phyloP scores from a whole-genome alignment of 2,329 filamentous ascomycete species.

The Phialophora verrucosa region DNA sequence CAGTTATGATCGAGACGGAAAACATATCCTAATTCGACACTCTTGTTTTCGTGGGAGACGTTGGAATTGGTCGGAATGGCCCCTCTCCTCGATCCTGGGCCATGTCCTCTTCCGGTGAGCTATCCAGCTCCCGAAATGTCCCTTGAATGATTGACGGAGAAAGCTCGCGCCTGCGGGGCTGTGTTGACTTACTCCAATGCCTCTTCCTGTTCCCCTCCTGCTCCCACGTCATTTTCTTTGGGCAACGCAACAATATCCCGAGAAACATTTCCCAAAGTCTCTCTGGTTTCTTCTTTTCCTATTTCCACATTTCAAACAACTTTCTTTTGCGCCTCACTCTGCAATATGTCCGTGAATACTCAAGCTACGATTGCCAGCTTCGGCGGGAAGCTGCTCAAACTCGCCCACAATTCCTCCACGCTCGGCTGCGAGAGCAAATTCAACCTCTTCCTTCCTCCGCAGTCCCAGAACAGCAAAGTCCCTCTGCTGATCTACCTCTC shows the following conservation, averaged over 20 bases:
- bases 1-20: conserved; percentile 19
- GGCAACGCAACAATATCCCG: conserved; percentile 3
- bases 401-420: conserved; percentile 78
- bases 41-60: background rate
- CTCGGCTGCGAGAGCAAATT: conserved; percentile 90
- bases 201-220: conserved; percentile 1
- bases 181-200: conserved; percentile 13
- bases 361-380: conserved; percentile 89
- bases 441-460: conserved; percentile 86
- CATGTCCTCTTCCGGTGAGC: conserved; percentile 11
- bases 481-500: conserved; percentile 93
- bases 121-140: conserved; percentile 16
- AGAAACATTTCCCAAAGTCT: conserved; percentile 12
- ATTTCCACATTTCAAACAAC: background rate
- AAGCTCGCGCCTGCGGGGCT: conserved; percentile 19
- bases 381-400: conserved; percentile 92
- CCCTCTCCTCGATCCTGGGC: conserved; percentile 7
- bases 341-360: conserved; percentile 80
- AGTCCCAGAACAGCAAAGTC: conserved; percentile 67
- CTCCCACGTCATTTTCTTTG: conserved; percentile 24
- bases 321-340: background rate
- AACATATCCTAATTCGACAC: conserved; percentile 19
- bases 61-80: conserved; percentile 9
- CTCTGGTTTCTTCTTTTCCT: background rate
- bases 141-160: conserved; percentile 11